Base-by-base conservation (phyloP, 371 early-diverging fungal species). In the Spiromyces aspiralis region DNA sequence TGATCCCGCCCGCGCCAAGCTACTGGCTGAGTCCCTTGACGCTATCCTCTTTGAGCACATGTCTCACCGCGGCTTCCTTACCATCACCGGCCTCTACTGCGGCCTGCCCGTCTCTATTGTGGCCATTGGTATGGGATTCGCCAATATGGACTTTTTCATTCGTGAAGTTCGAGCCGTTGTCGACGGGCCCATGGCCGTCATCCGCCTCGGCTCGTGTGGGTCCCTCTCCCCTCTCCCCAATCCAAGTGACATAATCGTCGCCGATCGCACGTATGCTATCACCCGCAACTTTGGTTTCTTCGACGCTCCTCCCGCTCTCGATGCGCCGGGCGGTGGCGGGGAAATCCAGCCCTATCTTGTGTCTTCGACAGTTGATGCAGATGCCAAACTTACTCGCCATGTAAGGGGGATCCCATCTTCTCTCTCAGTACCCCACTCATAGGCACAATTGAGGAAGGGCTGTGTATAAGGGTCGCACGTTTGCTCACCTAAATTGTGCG, bases 91-190 rank as follows among this genome's bases (percentile, higher is more conserved):
- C 23, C 60, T 78, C 12, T 94, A 82, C 72, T 73, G 78, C 50
- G 78, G 80, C 20, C 73, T 80, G 0, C 88, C 87, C 12, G 77
- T 95, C 2, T 72, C 79, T 26, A 84, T 95, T 44, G 77, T 92
- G 50, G 90, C 93, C 27, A 95, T 93, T 49, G 86, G 86, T 23
- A 83, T 80, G 84, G 64, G 95, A 27, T 66, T 77, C 10, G 62
- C 84, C 2, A 91, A 90, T 88, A 87, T 90, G 84, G 95, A 95
- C 64, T 88, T 95, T 56, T 83, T 94, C 55, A 79, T 95, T 13
- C 77, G 96, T 23, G 96, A 95, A 64, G 73, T 79, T 23, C 77
- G 96, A 41, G 86, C 86, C 25, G 81, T 87, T 27, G 83, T 84
- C 0, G 69, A 78, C 24, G 96, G 96, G 1, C 83, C 84, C 3